phyloP scores from a whole-genome alignment of 2,329 filamentous ascomycete genomes.

The Paraconiothyrium brasiliense region DNA sequence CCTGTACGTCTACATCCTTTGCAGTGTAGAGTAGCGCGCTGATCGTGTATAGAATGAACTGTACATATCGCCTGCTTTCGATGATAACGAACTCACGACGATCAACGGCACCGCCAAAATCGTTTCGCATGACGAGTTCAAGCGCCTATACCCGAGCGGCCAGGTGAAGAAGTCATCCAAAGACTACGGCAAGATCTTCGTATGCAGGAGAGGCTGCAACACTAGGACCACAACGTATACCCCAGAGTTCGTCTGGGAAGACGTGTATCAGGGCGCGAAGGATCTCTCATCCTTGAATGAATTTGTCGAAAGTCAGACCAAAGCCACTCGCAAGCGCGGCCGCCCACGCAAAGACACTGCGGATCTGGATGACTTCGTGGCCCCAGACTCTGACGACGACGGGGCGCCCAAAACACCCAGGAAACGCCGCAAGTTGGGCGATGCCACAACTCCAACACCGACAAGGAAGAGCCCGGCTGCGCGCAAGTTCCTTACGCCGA shows the following conservation, averaged over 20 bases:
- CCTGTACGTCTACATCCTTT: conserved; percentile 59
- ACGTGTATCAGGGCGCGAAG: conserved; percentile 76
- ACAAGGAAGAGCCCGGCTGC: conserved; percentile 57
- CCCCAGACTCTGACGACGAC: conserved; percentile 53
- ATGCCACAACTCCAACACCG: conserved; percentile 56
- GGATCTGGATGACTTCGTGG: conserved; percentile 57
- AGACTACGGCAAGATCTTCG: conserved; percentile 84
- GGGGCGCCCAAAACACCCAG: conserved; percentile 55
- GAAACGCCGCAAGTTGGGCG: conserved; percentile 59
- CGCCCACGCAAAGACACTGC: conserved; percentile 43
- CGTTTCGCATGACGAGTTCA: conserved; percentile 76
- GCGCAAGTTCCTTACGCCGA: conserved; percentile 68
- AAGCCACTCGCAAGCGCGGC: conserved; percentile 69
- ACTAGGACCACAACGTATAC: conserved; percentile 90
- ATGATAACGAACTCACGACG: conserved; percentile 84
- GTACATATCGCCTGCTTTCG: conserved; percentile 88
- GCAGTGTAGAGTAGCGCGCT: conserved; percentile 18
- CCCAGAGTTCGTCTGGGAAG: conserved; percentile 90
- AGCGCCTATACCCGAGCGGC: conserved; percentile 75
- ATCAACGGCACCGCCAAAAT: conserved; percentile 90
- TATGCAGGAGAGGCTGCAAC: conserved; percentile 90
- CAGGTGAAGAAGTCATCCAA: conserved; percentile 76
- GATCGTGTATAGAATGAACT: conserved; percentile 75
- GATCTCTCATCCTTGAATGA: conserved; percentile 73
- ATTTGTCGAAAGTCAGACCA: conserved; percentile 76